Conservation (phyloP, 768 basidiomycete genomes). For the Agaricus blazei region DNA sequence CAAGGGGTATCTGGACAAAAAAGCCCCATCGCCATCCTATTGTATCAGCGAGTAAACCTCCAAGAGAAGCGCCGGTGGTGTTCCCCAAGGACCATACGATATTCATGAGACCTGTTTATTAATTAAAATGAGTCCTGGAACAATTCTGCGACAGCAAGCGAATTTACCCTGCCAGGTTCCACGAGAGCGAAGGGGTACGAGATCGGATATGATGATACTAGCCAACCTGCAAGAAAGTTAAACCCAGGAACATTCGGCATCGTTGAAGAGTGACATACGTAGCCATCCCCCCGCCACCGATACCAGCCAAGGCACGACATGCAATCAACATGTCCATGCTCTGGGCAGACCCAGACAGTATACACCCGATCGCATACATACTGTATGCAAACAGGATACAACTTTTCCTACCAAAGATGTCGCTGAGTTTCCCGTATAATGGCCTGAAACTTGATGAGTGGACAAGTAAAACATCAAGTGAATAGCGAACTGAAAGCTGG, state of each 20-base stretch:
- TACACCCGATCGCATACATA: slow-evolving; percentile 48
- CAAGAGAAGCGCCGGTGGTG: slow-evolving; percentile 55
- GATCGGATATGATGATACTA: slow-evolving; percentile 62
- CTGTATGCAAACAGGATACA: slow-evolving; percentile 53
- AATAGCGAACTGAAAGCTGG: slow-evolving; percentile 49
- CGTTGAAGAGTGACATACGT: slow-evolving; percentile 35
- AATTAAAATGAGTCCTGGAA: neutral
- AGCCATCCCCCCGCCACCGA: slow-evolving; percentile 60
- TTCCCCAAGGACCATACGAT: slow-evolving; percentile 56
- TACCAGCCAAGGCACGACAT: slow-evolving; percentile 50
- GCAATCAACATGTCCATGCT: slow-evolving; percentile 51
- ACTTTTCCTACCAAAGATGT: slow-evolving; percentile 58
- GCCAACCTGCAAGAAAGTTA: slow-evolving; percentile 35
- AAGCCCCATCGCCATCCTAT: slow-evolving; percentile 73
- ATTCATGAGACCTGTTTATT: slow-evolving; percentile 45
- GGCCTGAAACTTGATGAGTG: slow-evolving; percentile 31
- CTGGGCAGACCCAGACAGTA: slow-evolving; percentile 47
- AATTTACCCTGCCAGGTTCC: slow-evolving; percentile 63
- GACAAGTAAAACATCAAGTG: neutral
- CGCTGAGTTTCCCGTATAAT: slow-evolving; percentile 58
- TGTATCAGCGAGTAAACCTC: slow-evolving; percentile 55
- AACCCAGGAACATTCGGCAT: neutral
- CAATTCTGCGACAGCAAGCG: neutral
- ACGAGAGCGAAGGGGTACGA: slow-evolving; percentile 54
- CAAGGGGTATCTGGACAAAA: slow-evolving; percentile 53